Evolutionary conservation across 2,329 filamentous ascomycete species (phyloP), one percentile per base, ranked within the genome.

Genomic region (Cercospora sojina): DNA sequence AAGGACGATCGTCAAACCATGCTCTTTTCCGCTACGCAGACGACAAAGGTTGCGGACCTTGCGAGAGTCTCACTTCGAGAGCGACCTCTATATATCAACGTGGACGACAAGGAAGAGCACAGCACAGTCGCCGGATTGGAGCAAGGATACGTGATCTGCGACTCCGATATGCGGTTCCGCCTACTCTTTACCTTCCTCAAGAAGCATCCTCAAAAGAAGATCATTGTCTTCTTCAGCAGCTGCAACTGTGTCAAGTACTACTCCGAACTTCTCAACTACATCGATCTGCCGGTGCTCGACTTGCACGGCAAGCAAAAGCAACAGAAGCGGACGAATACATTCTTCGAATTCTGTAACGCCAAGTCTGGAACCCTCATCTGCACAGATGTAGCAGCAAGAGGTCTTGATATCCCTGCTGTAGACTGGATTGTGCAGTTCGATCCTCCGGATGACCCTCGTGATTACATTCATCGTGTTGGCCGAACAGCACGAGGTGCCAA

Each of bases 11-110:
- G 95, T 67, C 94, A 98, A 80, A 97, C 93, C 0, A 95, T 96
- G 90, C 87, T 99, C n/a, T 99, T 99, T 84, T 97, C 93, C 13
- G 95, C 95, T 13, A 99, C 95, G 4, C 95, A 98, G 80, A 99
- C 95, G 3, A 98, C 94, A 64, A 98, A 99, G 82, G 95, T 99
- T 72, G 94, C 98, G 80, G 95, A 99, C 79, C 85, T 99, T 63
- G 95, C 95, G 1, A 86, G 95, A 70, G 96, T 99, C 77, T 99
- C 95, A 4, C 85, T 99, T 57, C 88, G 93, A 38, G 90, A 92
- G 0, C 93, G 94, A 2, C 95, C 95, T 1, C 83, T 99, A 12
- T 98, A 97, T 80, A 95, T 99, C 84, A 97, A 98, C 77, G 95
- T 99, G 66, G 94, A 98, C 77, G 87, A 96, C 78, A 84, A 89